Evolutionary conservation across 306 rosid species (phyloP).

Genomic region (Cyamopsis tetragonoloba): DNA sequence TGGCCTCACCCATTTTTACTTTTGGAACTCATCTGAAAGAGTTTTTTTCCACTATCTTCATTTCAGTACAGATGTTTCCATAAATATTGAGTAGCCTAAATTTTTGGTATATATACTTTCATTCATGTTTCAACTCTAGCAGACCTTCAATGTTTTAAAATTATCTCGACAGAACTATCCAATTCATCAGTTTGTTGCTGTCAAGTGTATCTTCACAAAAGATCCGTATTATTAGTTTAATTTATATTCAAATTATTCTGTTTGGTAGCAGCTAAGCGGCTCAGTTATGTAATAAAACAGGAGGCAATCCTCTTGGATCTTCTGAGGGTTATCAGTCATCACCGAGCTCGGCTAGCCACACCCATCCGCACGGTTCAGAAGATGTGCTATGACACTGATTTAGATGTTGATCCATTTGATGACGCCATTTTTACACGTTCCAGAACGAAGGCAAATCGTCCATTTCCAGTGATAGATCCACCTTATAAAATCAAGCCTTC

Average conservation of each 20-base stretch:
- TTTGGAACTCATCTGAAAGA: constrained; percentile 13
- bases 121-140: neutral
- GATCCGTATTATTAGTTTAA: constrained; percentile 1
- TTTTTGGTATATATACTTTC: neutral
- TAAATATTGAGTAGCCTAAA: neutral
- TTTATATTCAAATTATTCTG: constrained; percentile 1
- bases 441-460: constrained; percentile 40
- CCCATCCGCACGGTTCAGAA: constrained; percentile 94
- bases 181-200: neutral
- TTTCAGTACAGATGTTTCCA: neutral
- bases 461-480: constrained; percentile 55
- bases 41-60: constrained; percentile 11
- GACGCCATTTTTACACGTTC: constrained; percentile 51
- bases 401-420: constrained; percentile 66
- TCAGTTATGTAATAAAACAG: constrained; percentile 51
- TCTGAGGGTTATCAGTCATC: constrained; percentile 84
- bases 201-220: neutral
- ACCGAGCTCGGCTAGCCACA: constrained; percentile 84
- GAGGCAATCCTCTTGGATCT: constrained; percentile 91
- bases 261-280: constrained; percentile 8
- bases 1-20: neutral
- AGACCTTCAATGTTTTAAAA: neutral
- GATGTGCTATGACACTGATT: constrained; percentile 56
- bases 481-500: constrained; percentile 61
- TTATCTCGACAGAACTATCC: constrained; percentile 3